Conservation (phyloP, 1,284 basidiomycete species). For the Trichosporon sp. region DNA sequence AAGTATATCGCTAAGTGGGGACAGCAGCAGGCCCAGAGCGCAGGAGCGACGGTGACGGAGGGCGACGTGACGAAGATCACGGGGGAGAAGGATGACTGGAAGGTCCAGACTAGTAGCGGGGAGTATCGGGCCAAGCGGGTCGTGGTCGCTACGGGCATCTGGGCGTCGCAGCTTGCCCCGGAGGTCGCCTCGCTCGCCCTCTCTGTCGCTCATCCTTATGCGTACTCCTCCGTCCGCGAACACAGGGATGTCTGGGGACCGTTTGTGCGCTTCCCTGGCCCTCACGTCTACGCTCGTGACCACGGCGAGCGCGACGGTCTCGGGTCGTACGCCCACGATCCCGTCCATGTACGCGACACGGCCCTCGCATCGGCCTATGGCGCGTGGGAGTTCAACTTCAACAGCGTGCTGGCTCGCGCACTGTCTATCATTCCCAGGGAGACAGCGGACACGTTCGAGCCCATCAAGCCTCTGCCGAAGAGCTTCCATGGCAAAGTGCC, state of each 20-base stretch:
- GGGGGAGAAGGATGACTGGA: not conserved
- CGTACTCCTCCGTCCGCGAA: conserved; percentile 7
- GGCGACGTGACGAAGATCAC: conserved; percentile 16
- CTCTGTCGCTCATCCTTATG: conserved; percentile 29
- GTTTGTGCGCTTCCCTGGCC: conserved; percentile 24
- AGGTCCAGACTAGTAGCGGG: not conserved
- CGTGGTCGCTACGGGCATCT: conserved; percentile 28
- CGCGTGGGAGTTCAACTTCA: conserved; percentile 17
- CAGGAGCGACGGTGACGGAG: conserved; percentile 16
- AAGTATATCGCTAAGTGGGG: conserved; percentile 10
- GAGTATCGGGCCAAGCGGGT: conserved; percentile 7
- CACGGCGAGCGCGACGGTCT: conserved; percentile 29
- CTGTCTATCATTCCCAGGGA: conserved; percentile 12
- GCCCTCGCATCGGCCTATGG: conserved; percentile 15
- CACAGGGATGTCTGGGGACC: conserved; percentile 7
- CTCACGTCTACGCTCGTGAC: conserved; percentile 28
- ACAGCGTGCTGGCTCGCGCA: conserved; percentile 11
- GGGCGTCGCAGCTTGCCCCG: conserved; percentile 28
- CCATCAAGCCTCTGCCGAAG: not conserved
- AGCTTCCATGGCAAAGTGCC: not conserved
- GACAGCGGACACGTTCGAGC: conserved; percentile 14
- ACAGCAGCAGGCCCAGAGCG: conserved; percentile 11
- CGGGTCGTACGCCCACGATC: conserved; percentile 27
- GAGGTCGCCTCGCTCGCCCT: conserved; percentile 6
- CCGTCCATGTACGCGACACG: conserved; percentile 8